These are phyloP conservation scores for Lipomyces orientalis DNA, from an alignment of 805 yeast genomes.

Conservation along the genomic window DNA sequence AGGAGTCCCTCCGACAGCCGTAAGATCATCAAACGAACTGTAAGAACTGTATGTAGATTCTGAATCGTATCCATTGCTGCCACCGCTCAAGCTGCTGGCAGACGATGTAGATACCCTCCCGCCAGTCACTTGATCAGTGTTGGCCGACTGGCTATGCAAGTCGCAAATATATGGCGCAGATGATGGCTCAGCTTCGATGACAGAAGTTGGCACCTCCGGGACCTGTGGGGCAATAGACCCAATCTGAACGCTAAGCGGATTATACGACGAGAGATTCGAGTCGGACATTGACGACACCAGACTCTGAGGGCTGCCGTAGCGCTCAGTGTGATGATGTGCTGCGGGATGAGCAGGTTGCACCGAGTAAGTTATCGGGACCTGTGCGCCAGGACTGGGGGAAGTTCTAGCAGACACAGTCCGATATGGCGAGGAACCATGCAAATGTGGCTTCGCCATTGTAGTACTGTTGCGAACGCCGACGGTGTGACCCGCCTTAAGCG, in stretches of 20 bases:
- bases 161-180: too few relatives aligned
- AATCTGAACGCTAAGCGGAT: not conserved
- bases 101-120: conserved; percentile 1
- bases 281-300: not conserved
- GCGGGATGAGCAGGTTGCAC: not conserved
- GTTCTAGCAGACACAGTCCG: not conserved
- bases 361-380: not conserved
- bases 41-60: conserved; percentile 1
- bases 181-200: too few relatives aligned
- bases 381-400: not conserved
- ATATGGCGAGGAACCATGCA: conserved; percentile 13
- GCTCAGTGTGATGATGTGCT: not conserved
- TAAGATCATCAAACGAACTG: not conserved
- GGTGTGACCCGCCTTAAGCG: conserved; percentile 1
- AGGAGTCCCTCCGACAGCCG: not conserved
- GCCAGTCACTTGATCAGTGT: not conserved
- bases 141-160: not conserved
- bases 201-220: not conserved
- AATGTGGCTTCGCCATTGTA: conserved; percentile 1
- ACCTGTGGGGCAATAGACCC: not conserved
- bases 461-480: conserved; percentile 11
- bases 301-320: not conserved
- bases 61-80: conserved; percentile 2
- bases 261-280: not conserved
- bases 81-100: not conserved